Evolutionary conservation across 106 monocot species (phyloP), one percentile per base, ranked within the genome.

Genomic region (Triglochin maritima): DNA sequence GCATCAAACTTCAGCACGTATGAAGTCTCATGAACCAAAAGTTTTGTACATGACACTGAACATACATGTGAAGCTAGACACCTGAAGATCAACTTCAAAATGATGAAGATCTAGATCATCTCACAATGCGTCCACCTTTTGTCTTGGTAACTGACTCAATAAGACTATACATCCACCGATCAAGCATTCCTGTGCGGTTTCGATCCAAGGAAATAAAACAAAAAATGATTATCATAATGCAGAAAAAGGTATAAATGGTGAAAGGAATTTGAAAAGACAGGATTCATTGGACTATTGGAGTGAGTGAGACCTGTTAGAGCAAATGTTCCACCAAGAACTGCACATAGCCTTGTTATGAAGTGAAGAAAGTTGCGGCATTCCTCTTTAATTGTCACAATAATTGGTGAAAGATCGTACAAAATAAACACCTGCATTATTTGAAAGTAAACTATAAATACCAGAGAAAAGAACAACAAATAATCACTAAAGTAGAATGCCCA

Each of bases 241-340:
- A 29, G 29, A 29, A 29, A 29, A 29, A 29, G 29, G 29, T 29
- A 29, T 29, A 29, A 29, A 29, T 29, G 29, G 29, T 29, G 1
- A 29, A 29, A 10, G 45, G 29, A 7, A 56, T 6, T 15, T 42
- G 47, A 42, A 5, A 44, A 29, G 29, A 29, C 29, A 29, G 29
- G 29, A 29, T 1, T 29, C 29, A 29, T 29, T 55, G 55, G 48
- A 46, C 57, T 14, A 69, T 46, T 66, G 5, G 74, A 56, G 60
- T 11, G 46, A 57, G 14, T 10, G 17, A 7, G 8, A 94, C 96
- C 91, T 76, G 98, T 98, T 51, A 98, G 68, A 66, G 98, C 92
- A 86, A 98, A 98, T 64, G 98, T 98, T 53, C 98, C 98, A 47
- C 98, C 92, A 75, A 98, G 92, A 13, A 98, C 88, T 59, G 98